phyloP scores from a whole-genome alignment of 352 stramenopile species.

The Phytophthora tubulina region DNA sequence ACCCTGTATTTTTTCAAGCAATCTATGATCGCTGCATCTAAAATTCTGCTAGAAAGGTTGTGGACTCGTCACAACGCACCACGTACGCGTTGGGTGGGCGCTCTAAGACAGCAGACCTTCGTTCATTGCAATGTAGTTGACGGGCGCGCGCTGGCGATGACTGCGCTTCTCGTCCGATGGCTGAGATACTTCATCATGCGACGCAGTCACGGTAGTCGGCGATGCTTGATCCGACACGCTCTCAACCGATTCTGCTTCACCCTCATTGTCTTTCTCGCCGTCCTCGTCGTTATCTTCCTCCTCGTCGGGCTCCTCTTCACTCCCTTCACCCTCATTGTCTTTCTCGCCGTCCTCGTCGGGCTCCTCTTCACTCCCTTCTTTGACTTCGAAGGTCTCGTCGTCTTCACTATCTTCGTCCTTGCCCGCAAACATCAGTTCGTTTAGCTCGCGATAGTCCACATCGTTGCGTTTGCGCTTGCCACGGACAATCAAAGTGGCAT shows the following conservation, averaged over 20 bases:
- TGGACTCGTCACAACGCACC: constrained; percentile 4
- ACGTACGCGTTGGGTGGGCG: background rate
- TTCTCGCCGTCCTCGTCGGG: constrained; percentile 37
- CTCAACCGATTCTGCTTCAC: constrained; percentile 20
- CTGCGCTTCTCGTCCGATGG: constrained; percentile 24
- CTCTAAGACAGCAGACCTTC: constrained; percentile 54
- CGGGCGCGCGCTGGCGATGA: constrained; percentile 36
- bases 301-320: constrained; percentile 29
- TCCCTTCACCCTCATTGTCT: constrained; percentile 23
- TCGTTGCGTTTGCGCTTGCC: constrained; percentile 83
- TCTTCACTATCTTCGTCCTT: constrained; percentile 73
- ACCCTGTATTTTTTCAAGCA: constrained; percentile 32
- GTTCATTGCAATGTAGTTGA: constrained; percentile 75
- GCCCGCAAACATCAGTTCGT: constrained; percentile 79
- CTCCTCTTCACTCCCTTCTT: constrained; percentile 53
- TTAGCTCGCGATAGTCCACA: constrained; percentile 86
- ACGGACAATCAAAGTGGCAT: constrained; percentile 60
- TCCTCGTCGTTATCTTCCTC: constrained; percentile 46
- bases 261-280: constrained; percentile 27
- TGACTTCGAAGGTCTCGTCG: constrained; percentile 54
- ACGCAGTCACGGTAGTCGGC: constrained; percentile 34
- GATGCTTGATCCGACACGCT: constrained; percentile 28
- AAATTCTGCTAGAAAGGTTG: constrained; percentile 27
- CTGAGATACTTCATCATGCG: constrained; percentile 31
- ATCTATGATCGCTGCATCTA: constrained; percentile 39